Evolutionary conservation across 306 rosid genomes (phyloP).

Genomic region (Mucuna pruriens): DNA sequence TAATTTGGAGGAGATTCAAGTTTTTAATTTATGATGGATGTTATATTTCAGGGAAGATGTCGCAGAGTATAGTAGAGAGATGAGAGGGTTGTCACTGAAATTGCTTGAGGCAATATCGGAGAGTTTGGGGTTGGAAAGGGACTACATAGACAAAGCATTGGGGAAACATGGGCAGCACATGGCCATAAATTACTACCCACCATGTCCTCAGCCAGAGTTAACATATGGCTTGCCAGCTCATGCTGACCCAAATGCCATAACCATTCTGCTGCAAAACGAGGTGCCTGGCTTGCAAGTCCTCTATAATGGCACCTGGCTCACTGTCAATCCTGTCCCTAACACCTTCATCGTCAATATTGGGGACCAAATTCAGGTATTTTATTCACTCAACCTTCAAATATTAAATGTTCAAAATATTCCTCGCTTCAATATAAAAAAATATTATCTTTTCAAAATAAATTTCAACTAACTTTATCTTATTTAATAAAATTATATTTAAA

Average conservation of each 20-base stretch:
- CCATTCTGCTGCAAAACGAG: slow-evolving; percentile 74
- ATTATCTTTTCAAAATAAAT: no score
- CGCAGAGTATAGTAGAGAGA: slow-evolving; percentile 52
- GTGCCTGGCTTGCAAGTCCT: slow-evolving; percentile 86
- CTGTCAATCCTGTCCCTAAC: slow-evolving; percentile 75
- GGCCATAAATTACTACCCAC: slow-evolving; percentile 90
- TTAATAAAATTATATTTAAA: no score
- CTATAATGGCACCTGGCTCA: slow-evolving; percentile 67
- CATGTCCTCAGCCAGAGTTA: slow-evolving; percentile 85
- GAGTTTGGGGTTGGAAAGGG: slow-evolving; percentile 74
- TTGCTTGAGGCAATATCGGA: slow-evolving; percentile 71
- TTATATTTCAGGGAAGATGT: slow-evolving; percentile 57
- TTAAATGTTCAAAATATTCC: no score
- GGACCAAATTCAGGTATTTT: slow-evolving; percentile 80
- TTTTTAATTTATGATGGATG: no score
- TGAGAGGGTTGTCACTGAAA: slow-evolving; percentile 56
- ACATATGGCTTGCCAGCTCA: slow-evolving; percentile 88
- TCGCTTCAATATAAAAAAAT: no score
- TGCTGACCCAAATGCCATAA: slow-evolving; percentile 90
- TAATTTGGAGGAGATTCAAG: no score
- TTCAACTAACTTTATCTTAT: no score
- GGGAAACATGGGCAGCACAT: slow-evolving; percentile 93
- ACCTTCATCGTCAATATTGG: slow-evolving; percentile 83
- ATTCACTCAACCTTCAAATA: background rate
- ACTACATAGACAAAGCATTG: slow-evolving; percentile 51